These are phyloP conservation scores for Zygoascus sp. DNA, from an alignment of 1,139 yeast genomes.

Conservation along the genomic window DNA sequence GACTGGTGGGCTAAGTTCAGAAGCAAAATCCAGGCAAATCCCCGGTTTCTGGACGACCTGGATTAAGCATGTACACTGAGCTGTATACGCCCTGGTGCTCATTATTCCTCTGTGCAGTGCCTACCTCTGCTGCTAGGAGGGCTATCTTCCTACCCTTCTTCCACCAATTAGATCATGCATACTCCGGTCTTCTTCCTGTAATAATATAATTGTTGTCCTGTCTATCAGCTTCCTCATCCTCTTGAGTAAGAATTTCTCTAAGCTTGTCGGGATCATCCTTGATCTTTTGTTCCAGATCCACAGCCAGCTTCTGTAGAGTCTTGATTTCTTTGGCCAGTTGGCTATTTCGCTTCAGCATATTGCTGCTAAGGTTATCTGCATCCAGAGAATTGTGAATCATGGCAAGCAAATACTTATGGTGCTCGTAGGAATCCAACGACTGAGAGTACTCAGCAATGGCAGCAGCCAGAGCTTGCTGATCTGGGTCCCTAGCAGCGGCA, in stretches of 20 bases:
- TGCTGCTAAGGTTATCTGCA: slow-evolving; percentile 3
- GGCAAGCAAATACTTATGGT: neutral
- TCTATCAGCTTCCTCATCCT: neutral
- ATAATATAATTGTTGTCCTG: slow-evolving; percentile 6
- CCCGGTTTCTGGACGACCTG: slow-evolving; percentile 62
- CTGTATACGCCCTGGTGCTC: neutral
- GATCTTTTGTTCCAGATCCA: neutral
- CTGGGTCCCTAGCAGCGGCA: neutral
- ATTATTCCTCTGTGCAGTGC: neutral
- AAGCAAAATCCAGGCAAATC: slow-evolving; percentile 68
- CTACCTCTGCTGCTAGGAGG: no score
- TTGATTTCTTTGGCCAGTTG: slow-evolving; percentile 5
- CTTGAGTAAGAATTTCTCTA: neutral
- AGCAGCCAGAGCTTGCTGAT: neutral
- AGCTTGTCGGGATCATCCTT: slow-evolving; percentile 4
- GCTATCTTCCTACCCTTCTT: no score
- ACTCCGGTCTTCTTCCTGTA: slow-evolving; percentile 6
- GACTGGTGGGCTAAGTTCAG: slow-evolving; percentile 96
- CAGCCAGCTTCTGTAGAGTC: neutral
- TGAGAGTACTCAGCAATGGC: neutral
- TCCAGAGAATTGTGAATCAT: neutral
- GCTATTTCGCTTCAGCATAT: slow-evolving; percentile 4
- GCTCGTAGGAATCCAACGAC: neutral
- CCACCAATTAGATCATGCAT: slow-evolving; percentile 4
- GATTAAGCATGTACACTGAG: slow-evolving; percentile 7